phyloP scores from a whole-genome alignment of 805 yeast genomes.

The Kurtzmaniella cleridarum region DNA sequence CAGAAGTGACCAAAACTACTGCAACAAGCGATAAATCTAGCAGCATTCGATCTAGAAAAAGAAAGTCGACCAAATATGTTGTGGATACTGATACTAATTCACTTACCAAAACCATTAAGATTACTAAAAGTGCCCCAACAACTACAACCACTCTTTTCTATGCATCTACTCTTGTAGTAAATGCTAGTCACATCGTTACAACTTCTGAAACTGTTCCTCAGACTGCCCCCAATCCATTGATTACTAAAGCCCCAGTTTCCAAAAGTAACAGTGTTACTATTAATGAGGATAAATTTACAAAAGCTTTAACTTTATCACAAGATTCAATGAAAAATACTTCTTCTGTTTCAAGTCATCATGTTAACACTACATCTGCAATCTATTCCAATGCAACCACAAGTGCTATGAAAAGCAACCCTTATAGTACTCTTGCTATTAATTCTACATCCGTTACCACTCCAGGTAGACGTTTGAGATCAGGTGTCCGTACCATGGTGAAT shows the following conservation, averaged over 20 bases:
- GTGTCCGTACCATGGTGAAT: too few relatives aligned
- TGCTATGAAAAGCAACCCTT: neutral
- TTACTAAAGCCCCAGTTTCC: conserved; percentile 19
- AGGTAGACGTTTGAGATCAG: too few relatives aligned
- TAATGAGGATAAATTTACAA: conserved; percentile 14
- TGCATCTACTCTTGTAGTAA: conserved; percentile 17
- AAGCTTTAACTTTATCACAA: conserved; percentile 9
- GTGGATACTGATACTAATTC: conserved; percentile 16
- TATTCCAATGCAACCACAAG: neutral
- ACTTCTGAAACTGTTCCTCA: conserved; percentile 14
- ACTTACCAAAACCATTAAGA: too few relatives aligned
- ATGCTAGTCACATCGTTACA: conserved; percentile 16
- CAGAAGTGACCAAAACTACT: too few relatives aligned
- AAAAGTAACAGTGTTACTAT: conserved; percentile 18
- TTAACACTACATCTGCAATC: neutral
- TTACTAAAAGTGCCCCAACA: conserved; percentile 14
- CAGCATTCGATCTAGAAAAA: neutral
- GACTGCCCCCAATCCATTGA: conserved; percentile 24
- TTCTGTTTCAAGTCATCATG: neutral
- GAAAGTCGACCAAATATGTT: conserved; percentile 11
- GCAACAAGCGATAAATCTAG: neutral
- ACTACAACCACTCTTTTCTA: conserved; percentile 20
- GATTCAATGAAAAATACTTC: neutral
- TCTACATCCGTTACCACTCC: too few relatives aligned
- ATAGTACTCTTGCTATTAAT: too few relatives aligned